Conservation (phyloP, 495 filamentous ascomycete genomes). For the Aspergillus asperescens region DNA sequence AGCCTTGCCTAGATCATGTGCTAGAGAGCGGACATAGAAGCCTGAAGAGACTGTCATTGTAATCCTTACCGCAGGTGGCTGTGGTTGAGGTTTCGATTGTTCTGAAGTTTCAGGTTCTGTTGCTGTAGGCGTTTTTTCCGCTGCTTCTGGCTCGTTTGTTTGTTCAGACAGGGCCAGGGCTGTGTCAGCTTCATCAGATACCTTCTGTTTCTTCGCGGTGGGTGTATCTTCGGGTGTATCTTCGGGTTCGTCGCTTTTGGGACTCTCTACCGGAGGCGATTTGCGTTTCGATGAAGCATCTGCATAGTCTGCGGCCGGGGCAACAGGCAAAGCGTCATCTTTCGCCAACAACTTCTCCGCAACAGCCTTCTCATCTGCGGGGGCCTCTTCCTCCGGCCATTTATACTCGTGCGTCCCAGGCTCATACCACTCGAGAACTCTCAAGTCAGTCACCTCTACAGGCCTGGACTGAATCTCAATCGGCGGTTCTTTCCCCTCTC, state of each 20-base stretch:
- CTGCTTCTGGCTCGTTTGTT: slow-evolving; percentile 11
- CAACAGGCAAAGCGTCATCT: slow-evolving; percentile 25
- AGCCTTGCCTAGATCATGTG: slow-evolving; percentile 84
- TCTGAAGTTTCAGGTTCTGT: slow-evolving; percentile 9
- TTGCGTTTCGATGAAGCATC: slow-evolving; percentile 28
- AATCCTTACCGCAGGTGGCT: slow-evolving; percentile 68
- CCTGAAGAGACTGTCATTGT: slow-evolving; percentile 91
- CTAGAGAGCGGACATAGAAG: slow-evolving; percentile 93
- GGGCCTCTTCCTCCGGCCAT: slow-evolving; percentile 71
- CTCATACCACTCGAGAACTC: slow-evolving; percentile 83
- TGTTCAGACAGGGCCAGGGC: slow-evolving; percentile 8
- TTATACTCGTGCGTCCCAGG: slow-evolving; percentile 67
- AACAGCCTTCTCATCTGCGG: slow-evolving; percentile 61
- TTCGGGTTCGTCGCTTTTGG: slow-evolving; percentile 18
- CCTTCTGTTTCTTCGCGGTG: slow-evolving; percentile 33
- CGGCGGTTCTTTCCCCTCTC: slow-evolving; percentile 78
- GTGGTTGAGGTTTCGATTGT: slow-evolving; percentile 27
- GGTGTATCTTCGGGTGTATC: slow-evolving; percentile 1
- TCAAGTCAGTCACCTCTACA: slow-evolving; percentile 68
- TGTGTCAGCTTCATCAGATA: slow-evolving; percentile 23
- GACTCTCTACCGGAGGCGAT: slow-evolving; percentile 27
- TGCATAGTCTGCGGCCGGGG: slow-evolving; percentile 13
- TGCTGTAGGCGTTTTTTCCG: slow-evolving; percentile 13
- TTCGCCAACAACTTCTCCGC: slow-evolving; percentile 62
- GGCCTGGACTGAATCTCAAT: slow-evolving; percentile 74